These are phyloP conservation scores for Globisporangium acanthophoron DNA, from an alignment of 352 stramenopile species.

Conservation along the genomic window DNA sequence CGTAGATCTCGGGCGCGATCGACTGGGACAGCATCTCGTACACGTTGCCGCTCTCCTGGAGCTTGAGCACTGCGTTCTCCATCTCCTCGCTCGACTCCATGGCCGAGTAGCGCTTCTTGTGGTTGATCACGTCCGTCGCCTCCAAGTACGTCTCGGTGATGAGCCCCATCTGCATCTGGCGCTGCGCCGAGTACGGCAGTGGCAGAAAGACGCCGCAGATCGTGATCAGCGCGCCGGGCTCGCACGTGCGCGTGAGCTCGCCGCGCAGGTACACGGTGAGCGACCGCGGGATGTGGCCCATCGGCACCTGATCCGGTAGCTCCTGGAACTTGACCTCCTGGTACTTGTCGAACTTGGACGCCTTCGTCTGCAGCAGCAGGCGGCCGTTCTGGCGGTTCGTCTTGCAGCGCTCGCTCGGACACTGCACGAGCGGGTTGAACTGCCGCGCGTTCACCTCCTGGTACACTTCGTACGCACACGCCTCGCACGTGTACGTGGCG, in stretches of 20 bases:
- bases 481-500: slow-evolving; percentile 97
- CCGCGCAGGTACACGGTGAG: slow-evolving; percentile 90
- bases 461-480: slow-evolving; percentile 96
- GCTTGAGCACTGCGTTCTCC: slow-evolving; percentile 62
- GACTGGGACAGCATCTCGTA: slow-evolving; percentile 93
- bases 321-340: slow-evolving; percentile 98
- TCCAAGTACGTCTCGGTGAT: slow-evolving; percentile 98
- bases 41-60: slow-evolving; percentile 74
- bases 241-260: slow-evolving; percentile 91
- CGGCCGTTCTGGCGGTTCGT: slow-evolving; percentile 73
- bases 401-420: slow-evolving; percentile 87
- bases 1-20: slow-evolving; percentile 99
- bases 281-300: slow-evolving; percentile 96
- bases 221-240: slow-evolving; percentile 95
- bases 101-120: slow-evolving; percentile 97
- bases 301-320: slow-evolving; percentile 92
- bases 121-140: slow-evolving; percentile 92
- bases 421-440: slow-evolving; percentile 93
- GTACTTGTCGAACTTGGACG: slow-evolving; percentile 98
- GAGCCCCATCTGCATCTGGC: slow-evolving; percentile 95
- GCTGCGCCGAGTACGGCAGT: slow-evolving; percentile 87
- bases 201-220: slow-evolving; percentile 97
- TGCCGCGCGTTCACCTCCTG: slow-evolving; percentile 91
- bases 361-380: slow-evolving; percentile 95
- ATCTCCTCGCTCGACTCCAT: slow-evolving; percentile 85